phyloP scores from a whole-genome alignment of 192 early-diverging fungal genomes.

The Gryganskiella cystojenkinii region DNA sequence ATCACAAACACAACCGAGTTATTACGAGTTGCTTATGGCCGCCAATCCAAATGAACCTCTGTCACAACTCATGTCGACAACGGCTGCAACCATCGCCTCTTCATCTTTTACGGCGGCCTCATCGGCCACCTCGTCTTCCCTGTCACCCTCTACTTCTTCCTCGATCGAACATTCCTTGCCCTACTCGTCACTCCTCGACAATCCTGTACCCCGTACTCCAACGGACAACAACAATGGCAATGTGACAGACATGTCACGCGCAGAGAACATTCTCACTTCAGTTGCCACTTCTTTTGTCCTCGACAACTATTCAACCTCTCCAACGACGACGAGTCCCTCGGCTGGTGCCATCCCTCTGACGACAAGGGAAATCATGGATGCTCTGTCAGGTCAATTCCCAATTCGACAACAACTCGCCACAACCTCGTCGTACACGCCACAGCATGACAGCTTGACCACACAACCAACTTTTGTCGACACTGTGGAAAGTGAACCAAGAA shows the following conservation, averaged over 20 bases:
- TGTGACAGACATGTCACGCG: not conserved
- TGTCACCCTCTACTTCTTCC: not conserved
- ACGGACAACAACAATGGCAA: not conserved
- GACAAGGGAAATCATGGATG: slow-evolving; percentile 44
- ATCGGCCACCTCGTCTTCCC: not conserved
- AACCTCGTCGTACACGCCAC: not conserved
- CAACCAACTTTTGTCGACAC: not conserved
- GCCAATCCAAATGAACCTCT: slow-evolving; percentile 46
- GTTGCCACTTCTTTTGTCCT: not conserved
- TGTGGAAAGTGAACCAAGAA: not conserved
- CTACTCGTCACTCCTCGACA: slow-evolving; percentile 5
- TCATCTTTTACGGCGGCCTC: slow-evolving; percentile 16
- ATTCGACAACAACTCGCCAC: slow-evolving; percentile 18
- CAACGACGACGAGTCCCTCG: not conserved
- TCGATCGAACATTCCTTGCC: slow-evolving; percentile 5
- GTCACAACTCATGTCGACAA: slow-evolving; percentile 44
- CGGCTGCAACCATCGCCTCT: slow-evolving; percentile 20
- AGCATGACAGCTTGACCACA: not conserved
- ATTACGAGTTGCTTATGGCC: slow-evolving; percentile 43
- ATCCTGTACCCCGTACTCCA: not conserved
- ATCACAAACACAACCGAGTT: slow-evolving; percentile 19
- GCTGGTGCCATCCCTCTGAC: slow-evolving; percentile 25
- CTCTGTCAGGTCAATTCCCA: slow-evolving; percentile 40
- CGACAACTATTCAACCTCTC: not conserved
- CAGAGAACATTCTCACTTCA: slow-evolving; percentile 13